phyloP scores from a whole-genome alignment of 2,329 filamentous ascomycete genomes.

The Colletotrichum salicis region DNA sequence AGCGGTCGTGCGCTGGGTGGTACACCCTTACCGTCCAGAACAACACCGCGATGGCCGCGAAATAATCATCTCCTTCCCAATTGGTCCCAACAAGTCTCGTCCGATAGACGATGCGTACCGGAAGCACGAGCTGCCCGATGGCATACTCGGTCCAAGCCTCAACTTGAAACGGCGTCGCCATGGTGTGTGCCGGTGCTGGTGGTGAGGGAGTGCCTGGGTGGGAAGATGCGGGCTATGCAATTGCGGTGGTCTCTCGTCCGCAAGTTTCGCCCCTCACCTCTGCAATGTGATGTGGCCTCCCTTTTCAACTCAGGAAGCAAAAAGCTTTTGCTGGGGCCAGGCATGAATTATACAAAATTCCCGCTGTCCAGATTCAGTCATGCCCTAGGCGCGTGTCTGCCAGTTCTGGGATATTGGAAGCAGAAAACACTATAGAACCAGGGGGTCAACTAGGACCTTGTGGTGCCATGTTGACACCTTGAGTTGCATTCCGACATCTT shows the following conservation, averaged over 20 bases:
- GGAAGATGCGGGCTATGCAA: slow-evolving; percentile 11
- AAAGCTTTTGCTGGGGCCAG: neutral
- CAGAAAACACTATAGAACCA: neutral
- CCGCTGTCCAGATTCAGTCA: neutral
- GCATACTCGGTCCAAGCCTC: slow-evolving; percentile 58
- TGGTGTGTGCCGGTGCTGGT: slow-evolving; percentile 24
- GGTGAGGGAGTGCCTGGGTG: slow-evolving; percentile 5
- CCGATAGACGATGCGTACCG: slow-evolving; percentile 51
- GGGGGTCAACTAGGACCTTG: neutral
- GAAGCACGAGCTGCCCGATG: slow-evolving; percentile 49
- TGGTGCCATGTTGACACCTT: neutral
- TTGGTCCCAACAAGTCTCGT: slow-evolving; percentile 51
- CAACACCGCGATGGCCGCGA: slow-evolving; percentile 47
- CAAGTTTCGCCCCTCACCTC: slow-evolving; percentile 13
- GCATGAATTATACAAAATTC: slow-evolving; percentile 24
- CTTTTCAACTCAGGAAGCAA: neutral
- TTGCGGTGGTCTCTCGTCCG: slow-evolving; percentile 31
- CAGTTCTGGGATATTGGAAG: neutral
- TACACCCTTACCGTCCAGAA: slow-evolving; percentile 49
- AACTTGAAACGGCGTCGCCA: slow-evolving; percentile 52
- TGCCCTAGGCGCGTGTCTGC: neutral
- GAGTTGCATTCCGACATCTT: slow-evolving; percentile 12
- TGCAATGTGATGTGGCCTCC: slow-evolving; percentile 12
- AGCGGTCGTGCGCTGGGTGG: neutral
- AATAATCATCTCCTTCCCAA: slow-evolving; percentile 56